Percentiles rank a stretch among this genome's conserved stretches.
These are phyloP conservation scores for Coccomyxa subellipsoidea DNA, from an alignment of 163 green algal species.

Conservation along the genomic window DNA sequence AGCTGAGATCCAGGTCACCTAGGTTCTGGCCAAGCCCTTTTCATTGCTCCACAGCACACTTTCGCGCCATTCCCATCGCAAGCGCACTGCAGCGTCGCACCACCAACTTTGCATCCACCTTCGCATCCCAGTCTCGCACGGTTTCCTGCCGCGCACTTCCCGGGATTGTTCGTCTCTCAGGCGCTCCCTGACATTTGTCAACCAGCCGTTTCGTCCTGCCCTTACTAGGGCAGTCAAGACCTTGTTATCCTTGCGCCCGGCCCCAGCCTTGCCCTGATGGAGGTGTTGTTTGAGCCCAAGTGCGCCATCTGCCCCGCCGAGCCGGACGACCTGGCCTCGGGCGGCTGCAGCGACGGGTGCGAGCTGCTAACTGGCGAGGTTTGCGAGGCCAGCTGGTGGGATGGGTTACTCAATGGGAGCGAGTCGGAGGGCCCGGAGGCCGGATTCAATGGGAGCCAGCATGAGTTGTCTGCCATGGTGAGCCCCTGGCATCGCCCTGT, in stretches of 20 bases:
- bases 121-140: neutral
- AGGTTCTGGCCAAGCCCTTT: neutral
- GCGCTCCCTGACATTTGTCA: neutral
- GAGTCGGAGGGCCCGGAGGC: neutral
- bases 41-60: neutral
- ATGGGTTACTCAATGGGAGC: neutral
- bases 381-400: slow-evolving; percentile 4
- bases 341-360: neutral
- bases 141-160: neutral
- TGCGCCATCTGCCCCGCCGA: neutral
- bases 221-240: neutral
- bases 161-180: neutral
- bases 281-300: neutral
- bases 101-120: neutral
- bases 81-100: neutral
- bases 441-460: neutral
- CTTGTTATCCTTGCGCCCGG: neutral
- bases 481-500: neutral
- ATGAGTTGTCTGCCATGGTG: neutral
- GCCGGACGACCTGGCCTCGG: neutral
- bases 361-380: neutral
- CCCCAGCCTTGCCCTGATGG: neutral
- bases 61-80: neutral
- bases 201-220: neutral
- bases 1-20: neutral